Evolutionary conservation across 257 asterid genomes (phyloP).

Genomic region (Paulownia fortunei): DNA sequence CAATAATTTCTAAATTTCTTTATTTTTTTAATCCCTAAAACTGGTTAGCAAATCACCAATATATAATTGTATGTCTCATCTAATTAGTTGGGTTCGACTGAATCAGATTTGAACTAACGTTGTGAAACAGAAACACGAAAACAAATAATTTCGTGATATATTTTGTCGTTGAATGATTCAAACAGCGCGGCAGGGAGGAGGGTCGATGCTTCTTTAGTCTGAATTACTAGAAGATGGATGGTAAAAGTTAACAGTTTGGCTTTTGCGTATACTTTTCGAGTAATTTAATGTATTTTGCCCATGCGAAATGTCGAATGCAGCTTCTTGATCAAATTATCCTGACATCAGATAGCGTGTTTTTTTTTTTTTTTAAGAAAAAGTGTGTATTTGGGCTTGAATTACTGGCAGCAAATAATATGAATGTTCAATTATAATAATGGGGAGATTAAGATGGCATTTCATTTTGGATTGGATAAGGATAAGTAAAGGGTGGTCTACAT

Average conservation of each 20-base stretch:
- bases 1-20: too few species aligned
- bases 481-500: too few species aligned
- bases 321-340: conserved; percentile 26
- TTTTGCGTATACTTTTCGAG: neutral
- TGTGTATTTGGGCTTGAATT: neutral
- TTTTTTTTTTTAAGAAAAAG: neutral
- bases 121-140: conserved; percentile 2
- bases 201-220: neutral
- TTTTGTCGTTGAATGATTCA: conserved; percentile 14
- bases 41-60: too few species aligned
- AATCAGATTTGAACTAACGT: neutral
- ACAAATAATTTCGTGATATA: neutral
- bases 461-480: too few species aligned
- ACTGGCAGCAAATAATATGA: neutral
- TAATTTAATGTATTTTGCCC: conserved; percentile 16
- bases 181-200: neutral
- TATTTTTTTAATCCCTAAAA: too few species aligned
- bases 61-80: too few species aligned
- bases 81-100: neutral
- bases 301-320: conserved; percentile 11
- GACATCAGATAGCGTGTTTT: conserved; percentile 24
- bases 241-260: neutral
- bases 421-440: neutral
- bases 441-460: neutral
- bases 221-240: conserved; percentile 12